Percentiles rank a stretch among this genome's conserved stretches.
Evolutionary conservation across 805 yeast species (phyloP).

Genomic region (Yamadazyma phyllophila): DNA sequence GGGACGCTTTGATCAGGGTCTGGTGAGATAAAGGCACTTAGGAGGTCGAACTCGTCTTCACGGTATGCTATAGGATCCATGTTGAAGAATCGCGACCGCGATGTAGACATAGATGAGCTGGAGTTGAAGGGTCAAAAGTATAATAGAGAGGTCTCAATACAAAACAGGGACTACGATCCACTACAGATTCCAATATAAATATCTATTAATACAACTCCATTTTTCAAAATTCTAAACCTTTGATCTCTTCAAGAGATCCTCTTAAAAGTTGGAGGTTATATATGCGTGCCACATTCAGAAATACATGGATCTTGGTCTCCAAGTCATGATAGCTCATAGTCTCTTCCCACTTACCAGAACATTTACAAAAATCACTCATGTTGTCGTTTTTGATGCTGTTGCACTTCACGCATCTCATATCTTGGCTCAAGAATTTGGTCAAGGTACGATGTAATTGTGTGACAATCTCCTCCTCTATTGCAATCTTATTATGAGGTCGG

Average conservation of each 20-base stretch:
- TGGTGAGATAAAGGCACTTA: conserved; percentile 33
- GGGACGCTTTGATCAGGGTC: conserved; percentile 29
- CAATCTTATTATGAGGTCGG: conserved; percentile 59
- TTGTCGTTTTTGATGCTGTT: conserved; percentile 61
- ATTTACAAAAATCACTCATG: conserved; percentile 71
- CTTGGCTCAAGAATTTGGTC: conserved; percentile 72
- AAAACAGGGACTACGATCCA: too few species aligned
- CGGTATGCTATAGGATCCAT: conserved; percentile 19
- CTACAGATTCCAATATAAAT: too few species aligned
- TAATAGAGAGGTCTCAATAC: too few species aligned
- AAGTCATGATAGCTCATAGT: conserved; percentile 49
- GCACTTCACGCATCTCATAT: conserved; percentile 78
- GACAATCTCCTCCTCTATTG: conserved; percentile 77
- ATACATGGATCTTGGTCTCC: conserved; percentile 45
- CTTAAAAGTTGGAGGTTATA: conserved; percentile 59
- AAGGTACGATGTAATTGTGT: conserved; percentile 56
- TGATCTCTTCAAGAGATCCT: conserved; percentile 29
- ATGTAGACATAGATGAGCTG: too few species aligned
- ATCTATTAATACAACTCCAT: too few species aligned
- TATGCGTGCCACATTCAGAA: conserved; percentile 54
- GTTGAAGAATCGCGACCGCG: background rate
- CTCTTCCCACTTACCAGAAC: conserved; percentile 84
- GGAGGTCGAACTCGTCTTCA: conserved; percentile 31
- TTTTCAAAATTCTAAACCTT: too few species aligned
- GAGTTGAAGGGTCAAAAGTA: too few species aligned